phyloP scores from a whole-genome alignment of 768 basidiomycete species.

The Hygrocybe punicea region DNA sequence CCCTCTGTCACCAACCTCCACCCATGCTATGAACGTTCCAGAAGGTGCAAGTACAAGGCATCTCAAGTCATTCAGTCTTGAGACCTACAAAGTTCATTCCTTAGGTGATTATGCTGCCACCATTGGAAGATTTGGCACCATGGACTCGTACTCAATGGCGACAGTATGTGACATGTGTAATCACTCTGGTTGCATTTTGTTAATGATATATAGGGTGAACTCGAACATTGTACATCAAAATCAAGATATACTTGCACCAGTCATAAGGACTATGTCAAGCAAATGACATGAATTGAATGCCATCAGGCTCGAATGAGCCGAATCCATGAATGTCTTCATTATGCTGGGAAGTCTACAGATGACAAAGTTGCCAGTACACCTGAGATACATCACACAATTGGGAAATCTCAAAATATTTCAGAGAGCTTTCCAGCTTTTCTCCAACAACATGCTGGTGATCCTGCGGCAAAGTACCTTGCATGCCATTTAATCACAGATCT shows the following conservation, averaged over 20 bases:
- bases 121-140: neutral
- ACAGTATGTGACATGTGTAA: neutral
- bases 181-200: neutral
- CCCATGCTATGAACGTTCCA: too few species aligned
- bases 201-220: slow-evolving; percentile 10
- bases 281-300: slow-evolving; percentile 13
- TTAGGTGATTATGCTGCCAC: slow-evolving; percentile 1
- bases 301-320: slow-evolving; percentile 2
- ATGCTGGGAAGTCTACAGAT: too few species aligned
- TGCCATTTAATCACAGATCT: neutral
- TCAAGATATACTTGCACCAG: slow-evolving; percentile 6
- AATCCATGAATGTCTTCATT: neutral
- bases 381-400: neutral
- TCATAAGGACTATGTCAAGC: slow-evolving; percentile 4
- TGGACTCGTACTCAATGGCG: neutral
- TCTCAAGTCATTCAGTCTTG: slow-evolving; percentile 1
- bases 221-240: slow-evolving; percentile 14
- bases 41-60: slow-evolving; percentile 12
- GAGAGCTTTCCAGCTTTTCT: neutral
- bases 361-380: neutral
- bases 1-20: too few species aligned
- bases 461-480: neutral
- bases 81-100: slow-evolving; percentile 6
- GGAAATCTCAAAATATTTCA: neutral
- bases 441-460: neutral